Base-by-base conservation (phyloP, 2,329 filamentous ascomycete species). In the Cladosporium sp. region DNA sequence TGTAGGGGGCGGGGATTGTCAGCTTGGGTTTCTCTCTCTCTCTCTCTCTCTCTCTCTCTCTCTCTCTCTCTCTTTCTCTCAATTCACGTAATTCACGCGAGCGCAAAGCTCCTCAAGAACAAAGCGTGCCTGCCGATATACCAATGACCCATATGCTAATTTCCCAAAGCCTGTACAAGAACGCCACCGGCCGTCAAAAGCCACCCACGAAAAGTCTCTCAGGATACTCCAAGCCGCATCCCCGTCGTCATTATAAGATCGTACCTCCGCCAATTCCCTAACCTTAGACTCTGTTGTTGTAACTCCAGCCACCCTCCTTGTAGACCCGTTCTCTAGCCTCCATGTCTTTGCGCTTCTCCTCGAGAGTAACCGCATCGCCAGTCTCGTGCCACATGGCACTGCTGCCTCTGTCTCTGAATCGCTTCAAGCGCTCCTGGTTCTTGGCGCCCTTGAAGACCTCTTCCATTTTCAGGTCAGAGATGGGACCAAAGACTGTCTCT, bases 321-420 rank as follows among this genome's bases (percentile, higher is more conserved):
- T 91, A 86, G 75, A 97, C 84, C 74, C 89, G 87, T 78, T 96
- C 91, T 68, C 93, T 85, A 65, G 90, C 91, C 67, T 91, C 89
- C 72, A 91, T 80, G 79, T 97, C 93, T 75, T 87, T 90, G 63
- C 86, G 82, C 73, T 96, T 91, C 74, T 97, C 93, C 66, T 96
- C 93, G 70, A 93, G 90, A 0, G 93, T 97, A 71, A 99, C 83
- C 53, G 85, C 83, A 77, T 99, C 96, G 3, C 76, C 76, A 29
- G 67, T 89, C 83, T 64, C 91, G 86, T 74, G 86, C 95, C 95
- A 99, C 80, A 97, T 96, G 40, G 96, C 96, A 78, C 92, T 97
- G 72, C 92, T 96, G 5, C 94, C 97, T 65, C 95, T 86, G 61
- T 91, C 89, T 21, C 96, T 88, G 84, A 97, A 98, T 75, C 92